Evolutionary conservation across 2,329 filamentous ascomycete genomes (phyloP).

Genomic region (Coccinonectria pachysandricola): DNA sequence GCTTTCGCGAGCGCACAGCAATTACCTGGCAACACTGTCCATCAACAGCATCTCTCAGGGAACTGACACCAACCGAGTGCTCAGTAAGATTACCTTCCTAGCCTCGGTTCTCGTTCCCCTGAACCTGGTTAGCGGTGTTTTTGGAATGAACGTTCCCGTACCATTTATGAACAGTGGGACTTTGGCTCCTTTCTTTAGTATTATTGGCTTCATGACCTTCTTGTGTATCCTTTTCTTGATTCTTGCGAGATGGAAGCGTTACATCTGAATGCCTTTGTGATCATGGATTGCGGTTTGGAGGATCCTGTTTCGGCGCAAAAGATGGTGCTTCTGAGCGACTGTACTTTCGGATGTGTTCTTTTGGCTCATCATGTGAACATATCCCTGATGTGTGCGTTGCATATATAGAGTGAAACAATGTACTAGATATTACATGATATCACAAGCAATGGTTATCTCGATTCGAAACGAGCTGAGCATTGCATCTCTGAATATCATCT

Average conservation of each 20-base stretch:
- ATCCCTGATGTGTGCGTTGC: slow-evolving; percentile 5
- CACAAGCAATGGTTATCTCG: too few relatives aligned
- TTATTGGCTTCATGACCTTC: slow-evolving; percentile 40
- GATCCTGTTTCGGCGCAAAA: too few relatives aligned
- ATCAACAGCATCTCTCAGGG: slow-evolving; percentile 86
- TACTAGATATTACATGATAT: too few relatives aligned
- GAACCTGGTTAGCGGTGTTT: slow-evolving; percentile 80
- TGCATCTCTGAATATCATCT: too few relatives aligned
- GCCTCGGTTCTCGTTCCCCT: slow-evolving; percentile 94
- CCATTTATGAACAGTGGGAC: slow-evolving; percentile 48
- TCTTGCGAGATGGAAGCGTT: slow-evolving; percentile 35
- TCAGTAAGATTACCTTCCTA: slow-evolving; percentile 91
- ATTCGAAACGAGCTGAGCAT: too few relatives aligned
- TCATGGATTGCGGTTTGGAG: slow-evolving; percentile 1
- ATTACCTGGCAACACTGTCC: slow-evolving; percentile 89
- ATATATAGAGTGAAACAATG: too few relatives aligned
- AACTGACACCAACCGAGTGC: slow-evolving; percentile 75
- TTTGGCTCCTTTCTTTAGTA: slow-evolving; percentile 45
- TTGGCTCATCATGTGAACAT: slow-evolving; percentile 2
- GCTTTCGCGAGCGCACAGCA: slow-evolving; percentile 84
- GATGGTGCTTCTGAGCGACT: too few relatives aligned
- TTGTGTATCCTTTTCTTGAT: slow-evolving; percentile 38
- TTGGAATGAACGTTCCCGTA: slow-evolving; percentile 78
- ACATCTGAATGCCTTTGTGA: slow-evolving; percentile 28
- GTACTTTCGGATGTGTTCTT: too few relatives aligned